A percentile compares a stretch with the other conserved stretches of the same genome.
Evolutionary conservation across 768 basidiomycete species (phyloP).

Genomic region (Macrocybe gigantea): DNA sequence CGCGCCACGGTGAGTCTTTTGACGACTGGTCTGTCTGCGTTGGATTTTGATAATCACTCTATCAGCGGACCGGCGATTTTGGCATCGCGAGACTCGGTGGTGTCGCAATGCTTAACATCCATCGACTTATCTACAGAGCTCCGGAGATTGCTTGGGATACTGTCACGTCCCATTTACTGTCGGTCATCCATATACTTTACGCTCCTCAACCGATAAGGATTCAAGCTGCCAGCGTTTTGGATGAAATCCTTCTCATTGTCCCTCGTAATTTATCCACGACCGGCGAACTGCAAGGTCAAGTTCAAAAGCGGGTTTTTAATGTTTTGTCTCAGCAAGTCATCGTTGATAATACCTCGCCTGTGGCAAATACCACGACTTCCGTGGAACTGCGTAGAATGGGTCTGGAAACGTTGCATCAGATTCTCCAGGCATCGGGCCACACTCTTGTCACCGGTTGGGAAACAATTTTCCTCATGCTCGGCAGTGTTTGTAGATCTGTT

Average conservation of each 20-base stretch:
- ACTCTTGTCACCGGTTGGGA: conserved; percentile 92
- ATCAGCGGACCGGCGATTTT: conserved; percentile 88
- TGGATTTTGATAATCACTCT: conserved; percentile 4
- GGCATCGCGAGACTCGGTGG: conserved; percentile 84
- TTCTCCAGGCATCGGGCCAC: conserved; percentile 88
- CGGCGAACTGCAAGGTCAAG: conserved; percentile 57
- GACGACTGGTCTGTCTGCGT: neutral
- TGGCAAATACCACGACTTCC: conserved; percentile 33
- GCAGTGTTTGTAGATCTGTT: conserved; percentile 73
- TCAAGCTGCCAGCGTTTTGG: conserved; percentile 84
- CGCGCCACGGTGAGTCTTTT: conserved; percentile 58
- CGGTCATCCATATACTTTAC: conserved; percentile 59
- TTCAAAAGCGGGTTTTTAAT: conserved; percentile 81
- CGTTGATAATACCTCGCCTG: conserved; percentile 28
- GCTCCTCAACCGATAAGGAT: conserved; percentile 78
- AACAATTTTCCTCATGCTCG: conserved; percentile 87
- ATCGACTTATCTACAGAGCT: conserved; percentile 79
- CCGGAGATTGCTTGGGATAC: conserved; percentile 83
- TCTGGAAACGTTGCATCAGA: conserved; percentile 82
- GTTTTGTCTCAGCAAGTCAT: conserved; percentile 81
- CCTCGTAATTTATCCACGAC: conserved; percentile 62
- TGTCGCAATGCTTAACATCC: conserved; percentile 77
- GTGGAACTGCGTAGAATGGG: conserved; percentile 87
- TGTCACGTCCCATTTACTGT: conserved; percentile 75
- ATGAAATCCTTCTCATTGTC: conserved; percentile 76